Base-by-base conservation (phyloP, 306 rosid species). In the Vicia sativa region DNA sequence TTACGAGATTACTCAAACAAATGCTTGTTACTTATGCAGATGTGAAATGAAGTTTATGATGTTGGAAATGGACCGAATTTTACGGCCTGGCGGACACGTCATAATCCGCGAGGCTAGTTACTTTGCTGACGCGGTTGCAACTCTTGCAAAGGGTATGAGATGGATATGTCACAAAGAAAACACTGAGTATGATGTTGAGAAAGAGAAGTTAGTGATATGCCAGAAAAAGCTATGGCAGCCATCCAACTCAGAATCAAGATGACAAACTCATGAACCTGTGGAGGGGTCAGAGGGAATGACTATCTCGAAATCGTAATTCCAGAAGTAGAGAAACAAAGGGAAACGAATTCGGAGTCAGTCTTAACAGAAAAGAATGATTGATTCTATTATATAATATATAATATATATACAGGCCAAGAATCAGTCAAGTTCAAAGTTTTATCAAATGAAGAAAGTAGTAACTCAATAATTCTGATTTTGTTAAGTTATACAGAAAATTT, bases 51-150 rank as follows among this genome's bases (percentile, higher is more conserved):
- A 95, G 83, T 81, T 67, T 55, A 88, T 91, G 79, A 78, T 95
- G 67, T 61, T 95, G 77, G 99, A 95, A 82, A 95, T 95, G 99
- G 99, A 95, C 84, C 71, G 99, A 50, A 84, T 95, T 54, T 72
- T 95, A 23, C 79, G 99, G 23, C 97, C 99, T 1, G 78, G 56
- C 1, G 97, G 97, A 29, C 78, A 85, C 14, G 91, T 83, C 13
- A 78, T 95, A 54, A 80, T 95, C 44, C 79, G 99, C 35, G 99
- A 95, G 77, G 82, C 96, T 0, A 81, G 75, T 73, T 91, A 88
- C 77, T 95, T 82, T 9, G 91, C 70, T 42, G 99, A 95, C 53
- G 92, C 95, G 34, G 63, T 95, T 34, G 83, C 91, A 2, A 55
- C 85, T 5, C 66, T 88, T 44, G 91, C 87, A 10, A 81, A 88